These are phyloP conservation scores for Blepharisma undulans DNA, from an alignment of 169 alveolate genomes.

Conservation along the genomic window DNA sequence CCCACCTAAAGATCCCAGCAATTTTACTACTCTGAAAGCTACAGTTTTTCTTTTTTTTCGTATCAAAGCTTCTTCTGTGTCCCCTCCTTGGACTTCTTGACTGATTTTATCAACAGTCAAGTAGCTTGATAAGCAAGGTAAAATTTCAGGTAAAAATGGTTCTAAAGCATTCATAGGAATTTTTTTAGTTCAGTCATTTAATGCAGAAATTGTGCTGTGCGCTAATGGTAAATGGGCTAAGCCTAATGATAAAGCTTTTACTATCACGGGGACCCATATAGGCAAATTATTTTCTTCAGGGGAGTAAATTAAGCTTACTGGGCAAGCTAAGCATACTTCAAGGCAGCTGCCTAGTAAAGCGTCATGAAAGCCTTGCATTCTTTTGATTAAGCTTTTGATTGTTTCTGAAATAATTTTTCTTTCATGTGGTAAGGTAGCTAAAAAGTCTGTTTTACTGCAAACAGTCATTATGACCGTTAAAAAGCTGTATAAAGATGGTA, in stretches of 20 bases:
- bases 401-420: slow-evolving; percentile 7
- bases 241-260: slow-evolving; percentile 23
- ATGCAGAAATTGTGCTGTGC: neutral
- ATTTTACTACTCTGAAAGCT: slow-evolving; percentile 48
- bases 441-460: slow-evolving; percentile 19
- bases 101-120: slow-evolving; percentile 16
- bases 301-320: slow-evolving; percentile 45
- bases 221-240: slow-evolving; percentile 7
- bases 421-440: neutral
- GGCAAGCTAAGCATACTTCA: slow-evolving; percentile 49
- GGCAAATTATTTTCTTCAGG: neutral
- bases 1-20: slow-evolving; percentile 69
- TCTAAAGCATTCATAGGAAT: slow-evolving; percentile 9
- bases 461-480: slow-evolving; percentile 39
- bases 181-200: neutral
- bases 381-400: slow-evolving; percentile 40
- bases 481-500: slow-evolving; percentile 46
- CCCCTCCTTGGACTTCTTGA: slow-evolving; percentile 31
- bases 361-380: slow-evolving; percentile 54
- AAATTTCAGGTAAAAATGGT: neutral
- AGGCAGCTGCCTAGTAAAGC: slow-evolving; percentile 45
- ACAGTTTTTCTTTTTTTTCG: slow-evolving; percentile 46
- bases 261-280: neutral
- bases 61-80: neutral
- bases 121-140: slow-evolving; percentile 14